phyloP scores from a whole-genome alignment of 208 protist species.

The Leishmania lainsoni region DNA sequence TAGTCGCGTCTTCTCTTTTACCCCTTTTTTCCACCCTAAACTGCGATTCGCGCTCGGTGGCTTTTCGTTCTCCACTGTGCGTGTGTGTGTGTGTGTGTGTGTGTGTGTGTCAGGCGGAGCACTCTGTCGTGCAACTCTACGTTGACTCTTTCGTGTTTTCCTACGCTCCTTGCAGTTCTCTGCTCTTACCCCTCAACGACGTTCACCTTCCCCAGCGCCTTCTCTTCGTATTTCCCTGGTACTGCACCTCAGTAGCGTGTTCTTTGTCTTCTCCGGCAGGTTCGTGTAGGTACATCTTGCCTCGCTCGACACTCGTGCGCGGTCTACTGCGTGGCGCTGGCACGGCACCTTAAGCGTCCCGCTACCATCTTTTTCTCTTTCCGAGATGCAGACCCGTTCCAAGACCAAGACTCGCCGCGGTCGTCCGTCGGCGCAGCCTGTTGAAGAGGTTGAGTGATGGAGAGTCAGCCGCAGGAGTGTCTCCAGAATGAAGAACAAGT shows the following conservation, averaged over 20 bases:
- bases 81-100: not conserved
- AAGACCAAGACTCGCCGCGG: constrained; percentile 53
- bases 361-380: not conserved
- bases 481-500: constrained; percentile 26
- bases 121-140: not conserved
- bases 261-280: not conserved
- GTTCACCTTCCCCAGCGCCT: not conserved
- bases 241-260: not conserved
- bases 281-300: not conserved
- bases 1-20: not conserved
- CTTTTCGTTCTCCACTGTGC: not conserved
- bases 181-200: no score
- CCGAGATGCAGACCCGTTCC: constrained; percentile 65
- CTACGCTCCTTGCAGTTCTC: not conserved
- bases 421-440: constrained; percentile 32
- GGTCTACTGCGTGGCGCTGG: not conserved
- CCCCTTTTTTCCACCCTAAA: not conserved
- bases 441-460: constrained; percentile 48
- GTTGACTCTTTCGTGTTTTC: not conserved
- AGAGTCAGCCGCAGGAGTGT: constrained; percentile 31
- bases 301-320: not conserved
- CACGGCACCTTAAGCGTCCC: not conserved
- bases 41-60: not conserved
- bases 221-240: not conserved
- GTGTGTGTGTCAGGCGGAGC: not conserved